Base-by-base conservation (phyloP, 805 yeast genomes). In the Metschnikowia picachoensis region DNA sequence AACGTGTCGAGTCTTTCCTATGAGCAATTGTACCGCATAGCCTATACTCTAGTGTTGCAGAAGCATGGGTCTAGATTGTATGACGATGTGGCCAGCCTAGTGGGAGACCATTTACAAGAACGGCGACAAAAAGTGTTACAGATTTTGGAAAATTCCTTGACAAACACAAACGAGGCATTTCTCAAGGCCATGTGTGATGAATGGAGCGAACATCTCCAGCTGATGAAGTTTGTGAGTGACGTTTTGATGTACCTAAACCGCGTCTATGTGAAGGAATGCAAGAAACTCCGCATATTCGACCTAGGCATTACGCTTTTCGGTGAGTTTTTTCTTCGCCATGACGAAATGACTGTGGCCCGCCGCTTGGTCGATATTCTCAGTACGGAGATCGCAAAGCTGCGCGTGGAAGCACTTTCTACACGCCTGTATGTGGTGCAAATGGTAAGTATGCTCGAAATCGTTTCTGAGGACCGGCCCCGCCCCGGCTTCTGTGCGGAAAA, bases 171-270 rank as follows among this genome's bases (percentile, higher is more conserved):
- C 16, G 71, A 64, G 44, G 67, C 61, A 17, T 66, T 74, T 37
- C 56, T 78, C 50, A 64, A 62, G 36, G 60, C 60, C 4, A 56
- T 76, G 8, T 56, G 71, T 3, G 41, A 48, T 3, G 78, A 76
- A 45, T 90, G 96, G 96, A 74, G 78, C 32, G 87, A 82, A 39
- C 92, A 86, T 60, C 62, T 82, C 33, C 73, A 82, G 34, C 75
- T 85, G 40, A 85, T 87, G 83, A 75, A 87, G 51, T 80, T 87
- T 76, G 78, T 88, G 37, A 78, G 91, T 56, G 96, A 91, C 62
- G 87, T 90, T 3, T 68, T 88, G 60, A 83, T 90, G 86, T 90
- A 90, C 59, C 64, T 91, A 60, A 95, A 90, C 60, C 76, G 95
- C 37, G 96, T 87, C 0, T 89, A 86, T 55, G 86, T 90, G 27